These are phyloP conservation scores for Hansfordia pulvinata DNA, from an alignment of 2,329 filamentous ascomycete species.

Conservation along the genomic window DNA sequence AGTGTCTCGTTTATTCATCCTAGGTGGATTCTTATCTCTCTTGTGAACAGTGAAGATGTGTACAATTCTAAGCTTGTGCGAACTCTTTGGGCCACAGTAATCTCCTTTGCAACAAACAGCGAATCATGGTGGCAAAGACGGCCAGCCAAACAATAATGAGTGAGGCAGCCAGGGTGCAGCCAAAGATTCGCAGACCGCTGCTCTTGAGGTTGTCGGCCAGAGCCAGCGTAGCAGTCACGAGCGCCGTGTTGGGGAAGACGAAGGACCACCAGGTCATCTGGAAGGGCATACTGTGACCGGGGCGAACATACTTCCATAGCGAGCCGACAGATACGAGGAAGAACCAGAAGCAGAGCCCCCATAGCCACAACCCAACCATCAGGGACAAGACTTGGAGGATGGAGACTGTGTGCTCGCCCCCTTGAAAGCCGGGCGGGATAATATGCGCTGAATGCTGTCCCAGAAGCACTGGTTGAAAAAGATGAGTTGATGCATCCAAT, in stretches of 20 bases:
- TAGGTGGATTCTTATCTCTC: too few relatives aligned
- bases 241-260: conserved; percentile 66
- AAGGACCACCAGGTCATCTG: conserved; percentile 82
- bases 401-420: conserved; percentile 23
- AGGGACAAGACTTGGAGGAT: conserved; percentile 35
- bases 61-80: not conserved
- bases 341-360: conserved; percentile 75
- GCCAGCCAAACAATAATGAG: conserved; percentile 55
- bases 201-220: conserved; percentile 50
- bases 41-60: too few relatives aligned
- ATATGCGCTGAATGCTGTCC: conserved; percentile 27
- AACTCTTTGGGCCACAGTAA: conserved; percentile 66
- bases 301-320: conserved; percentile 51
- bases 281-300: conserved; percentile 50
- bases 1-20: too few relatives aligned
- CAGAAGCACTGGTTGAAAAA: conserved; percentile 22
- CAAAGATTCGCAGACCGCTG: conserved; percentile 48
- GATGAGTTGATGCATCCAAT: not conserved
- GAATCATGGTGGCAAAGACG: conserved; percentile 57
- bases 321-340: conserved; percentile 70
- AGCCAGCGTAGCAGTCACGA: conserved; percentile 61
- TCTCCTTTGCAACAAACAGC: conserved; percentile 49
- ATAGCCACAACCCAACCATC: conserved; percentile 64
- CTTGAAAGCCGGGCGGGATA: conserved; percentile 27
- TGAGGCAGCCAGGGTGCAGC: conserved; percentile 51